phyloP scores from a whole-genome alignment of 495 filamentous ascomycete genomes.

The Penicillium silybi region DNA sequence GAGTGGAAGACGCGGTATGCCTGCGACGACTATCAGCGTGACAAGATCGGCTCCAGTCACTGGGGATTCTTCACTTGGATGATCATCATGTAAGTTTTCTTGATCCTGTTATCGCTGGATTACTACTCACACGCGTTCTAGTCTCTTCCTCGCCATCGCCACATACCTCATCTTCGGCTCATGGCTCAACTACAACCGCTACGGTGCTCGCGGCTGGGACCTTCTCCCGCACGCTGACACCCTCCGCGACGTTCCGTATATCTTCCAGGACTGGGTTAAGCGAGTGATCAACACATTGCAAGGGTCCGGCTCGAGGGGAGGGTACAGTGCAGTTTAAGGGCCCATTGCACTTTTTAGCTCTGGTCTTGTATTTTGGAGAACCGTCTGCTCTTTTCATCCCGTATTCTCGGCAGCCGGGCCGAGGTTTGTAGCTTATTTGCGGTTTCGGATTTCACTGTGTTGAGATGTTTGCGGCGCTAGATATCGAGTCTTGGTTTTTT shows the following conservation, averaged over 20 bases:
- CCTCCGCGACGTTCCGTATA: conserved; percentile 86
- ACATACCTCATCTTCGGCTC: conserved; percentile 96
- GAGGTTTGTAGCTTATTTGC: neutral
- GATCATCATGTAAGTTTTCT: conserved; percentile 76
- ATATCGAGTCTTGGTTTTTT: neutral
- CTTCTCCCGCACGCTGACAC: conserved; percentile 90
- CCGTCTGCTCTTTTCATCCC: neutral
- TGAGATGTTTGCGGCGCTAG: neutral
- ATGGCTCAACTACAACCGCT: conserved; percentile 98
- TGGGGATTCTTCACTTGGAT: conserved; percentile 99
- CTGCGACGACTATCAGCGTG: conserved; percentile 57
- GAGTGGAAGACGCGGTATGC: conserved; percentile 84
- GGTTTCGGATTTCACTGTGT: neutral
- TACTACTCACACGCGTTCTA: conserved; percentile 6
- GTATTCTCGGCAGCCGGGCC: neutral
- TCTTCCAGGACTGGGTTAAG: conserved; percentile 82
- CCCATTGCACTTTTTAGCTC: neutral
- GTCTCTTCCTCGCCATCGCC: conserved; percentile 78
- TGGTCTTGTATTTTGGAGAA: neutral
- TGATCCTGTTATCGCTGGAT: neutral
- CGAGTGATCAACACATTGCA: conserved; percentile 78
- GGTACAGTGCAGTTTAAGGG: conserved; percentile 84
- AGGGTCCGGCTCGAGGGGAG: conserved; percentile 73
- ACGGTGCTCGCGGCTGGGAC: conserved; percentile 93
- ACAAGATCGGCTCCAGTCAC: conserved; percentile 36